A percentile compares a stretch with the other conserved stretches of the same genome.
Evolutionary conservation across 305 asterid genomes (phyloP).

Genomic region (Fraxinus dipetala): DNA sequence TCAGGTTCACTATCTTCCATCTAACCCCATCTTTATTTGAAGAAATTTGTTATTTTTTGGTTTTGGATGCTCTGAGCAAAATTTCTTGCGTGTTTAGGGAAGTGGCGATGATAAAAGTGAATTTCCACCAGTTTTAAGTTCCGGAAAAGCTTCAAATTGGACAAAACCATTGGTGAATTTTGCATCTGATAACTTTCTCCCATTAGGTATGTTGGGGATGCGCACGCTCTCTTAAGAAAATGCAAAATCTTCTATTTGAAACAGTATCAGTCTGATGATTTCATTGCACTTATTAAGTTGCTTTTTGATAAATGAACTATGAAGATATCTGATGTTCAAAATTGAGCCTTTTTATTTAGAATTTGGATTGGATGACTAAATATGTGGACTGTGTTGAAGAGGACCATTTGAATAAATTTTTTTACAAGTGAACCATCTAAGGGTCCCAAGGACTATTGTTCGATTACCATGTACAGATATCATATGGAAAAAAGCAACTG

Average conservation of each 20-base stretch:
- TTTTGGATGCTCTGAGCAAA: conserved; percentile 21
- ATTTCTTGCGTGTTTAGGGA: conserved; percentile 38
- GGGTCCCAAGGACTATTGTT: background rate
- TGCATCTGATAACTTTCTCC: conserved; percentile 66
- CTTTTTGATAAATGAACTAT: background rate
- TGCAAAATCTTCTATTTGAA: background rate
- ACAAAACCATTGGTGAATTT: conserved; percentile 32
- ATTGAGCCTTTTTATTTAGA: background rate
- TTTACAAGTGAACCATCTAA: background rate
- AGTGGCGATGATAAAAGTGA: conserved; percentile 35
- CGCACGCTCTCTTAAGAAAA: background rate
- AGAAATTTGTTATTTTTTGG: background rate
- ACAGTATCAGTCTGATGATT: background rate
- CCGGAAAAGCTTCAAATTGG: conserved; percentile 37
- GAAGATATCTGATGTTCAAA: background rate
- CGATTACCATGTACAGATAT: background rate
- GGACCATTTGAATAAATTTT: background rate
- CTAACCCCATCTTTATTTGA: background rate
- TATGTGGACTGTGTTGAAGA: background rate
- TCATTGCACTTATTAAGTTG: background rate
- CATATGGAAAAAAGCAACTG: background rate
- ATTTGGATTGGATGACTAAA: conserved; percentile 11
- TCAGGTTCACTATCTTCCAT: conserved; percentile 37
- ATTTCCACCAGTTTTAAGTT: conserved; percentile 23
- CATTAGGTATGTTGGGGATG: conserved; percentile 51